A percentile compares a stretch with the other conserved stretches of the same genome.
These are phyloP conservation scores for Margaritispora aquatica DNA, from an alignment of 495 filamentous ascomycete genomes.

Conservation along the genomic window DNA sequence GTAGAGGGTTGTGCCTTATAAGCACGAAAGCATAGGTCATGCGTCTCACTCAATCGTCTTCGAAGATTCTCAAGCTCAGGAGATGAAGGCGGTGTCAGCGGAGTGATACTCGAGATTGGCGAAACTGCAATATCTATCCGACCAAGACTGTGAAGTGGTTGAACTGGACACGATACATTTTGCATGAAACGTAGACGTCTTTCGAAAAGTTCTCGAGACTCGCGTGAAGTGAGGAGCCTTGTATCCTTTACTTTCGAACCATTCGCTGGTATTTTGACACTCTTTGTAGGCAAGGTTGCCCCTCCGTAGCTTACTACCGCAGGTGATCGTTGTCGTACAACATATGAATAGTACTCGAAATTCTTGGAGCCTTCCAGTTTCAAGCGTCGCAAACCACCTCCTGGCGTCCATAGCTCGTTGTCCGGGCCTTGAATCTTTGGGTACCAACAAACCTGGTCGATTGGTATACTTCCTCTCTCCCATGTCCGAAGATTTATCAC, in stretches of 20 bases:
- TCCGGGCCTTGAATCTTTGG: constrained; percentile 23
- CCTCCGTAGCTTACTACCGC: not conserved
- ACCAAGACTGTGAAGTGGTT: not conserved
- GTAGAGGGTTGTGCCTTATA: not conserved
- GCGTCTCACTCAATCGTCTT: not conserved
- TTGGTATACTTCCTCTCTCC: constrained; percentile 11
- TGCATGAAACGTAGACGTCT: not conserved
- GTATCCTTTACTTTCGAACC: not conserved
- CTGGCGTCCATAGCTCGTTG: constrained; percentile 25
- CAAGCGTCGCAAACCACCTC: constrained; percentile 22
- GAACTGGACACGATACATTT: no score
- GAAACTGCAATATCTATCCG: not conserved
- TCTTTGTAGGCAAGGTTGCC: not conserved
- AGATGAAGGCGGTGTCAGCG: not conserved
- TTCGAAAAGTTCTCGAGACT: constrained; percentile 6
- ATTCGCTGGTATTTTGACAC: constrained; percentile 1
- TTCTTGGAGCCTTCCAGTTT: constrained; percentile 7
- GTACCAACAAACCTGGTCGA: constrained; percentile 29
- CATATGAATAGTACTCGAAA: constrained; percentile 4
- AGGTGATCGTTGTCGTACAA: constrained; percentile 12
- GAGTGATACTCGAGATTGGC: not conserved
- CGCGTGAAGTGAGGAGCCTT: not conserved
- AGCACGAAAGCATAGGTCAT: not conserved
- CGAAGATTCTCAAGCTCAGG: not conserved
- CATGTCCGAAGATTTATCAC: constrained; percentile 27